Percentiles rank a stretch among this genome's conserved stretches.
phyloP scores from a whole-genome alignment of 495 filamentous ascomycete genomes.

The Penicillium steckii region DNA sequence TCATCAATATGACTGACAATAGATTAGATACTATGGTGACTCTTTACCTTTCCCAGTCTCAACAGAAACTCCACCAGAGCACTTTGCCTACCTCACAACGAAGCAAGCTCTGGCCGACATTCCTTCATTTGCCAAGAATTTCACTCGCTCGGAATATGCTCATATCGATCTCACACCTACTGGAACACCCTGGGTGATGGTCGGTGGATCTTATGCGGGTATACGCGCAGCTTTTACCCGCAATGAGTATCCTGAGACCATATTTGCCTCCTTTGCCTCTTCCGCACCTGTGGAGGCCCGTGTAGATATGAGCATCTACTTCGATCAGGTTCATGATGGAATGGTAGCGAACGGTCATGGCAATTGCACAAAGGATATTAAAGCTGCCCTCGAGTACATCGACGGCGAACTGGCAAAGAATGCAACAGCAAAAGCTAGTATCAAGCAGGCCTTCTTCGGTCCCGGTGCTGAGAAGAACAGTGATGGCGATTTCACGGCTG shows the following conservation, averaged over 20 bases:
- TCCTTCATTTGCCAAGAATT: conserved; percentile 50
- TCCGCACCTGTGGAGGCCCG: conserved; percentile 56
- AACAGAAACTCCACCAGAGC: conserved; percentile 42
- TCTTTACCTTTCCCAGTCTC: conserved; percentile 49
- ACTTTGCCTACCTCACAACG: conserved; percentile 49
- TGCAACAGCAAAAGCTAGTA: conserved; percentile 27
- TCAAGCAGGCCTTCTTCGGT: conserved; percentile 54
- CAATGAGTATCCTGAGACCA: conserved; percentile 55
- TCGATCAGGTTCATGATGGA: conserved; percentile 54
- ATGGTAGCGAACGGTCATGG: conserved; percentile 47
- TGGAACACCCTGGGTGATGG: conserved; percentile 56
- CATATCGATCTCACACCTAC: conserved; percentile 42
- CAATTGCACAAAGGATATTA: conserved; percentile 56
- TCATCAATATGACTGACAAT: not conserved
- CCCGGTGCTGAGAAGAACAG: conserved; percentile 45
- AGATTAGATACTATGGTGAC: conserved; percentile 49
- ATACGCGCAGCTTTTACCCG: conserved; percentile 55
- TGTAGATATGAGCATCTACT: conserved; percentile 57
- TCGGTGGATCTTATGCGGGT: conserved; percentile 60
- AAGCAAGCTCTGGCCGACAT: conserved; percentile 54
- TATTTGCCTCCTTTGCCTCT: conserved; percentile 53
- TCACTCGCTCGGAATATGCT: conserved; percentile 34
- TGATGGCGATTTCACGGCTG: conserved; percentile 50
- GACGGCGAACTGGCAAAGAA: conserved; percentile 43
- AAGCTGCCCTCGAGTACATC: conserved; percentile 51